Conservation (phyloP, 1,139 yeast species). For the Debaryomycetaceae sp. region DNA sequence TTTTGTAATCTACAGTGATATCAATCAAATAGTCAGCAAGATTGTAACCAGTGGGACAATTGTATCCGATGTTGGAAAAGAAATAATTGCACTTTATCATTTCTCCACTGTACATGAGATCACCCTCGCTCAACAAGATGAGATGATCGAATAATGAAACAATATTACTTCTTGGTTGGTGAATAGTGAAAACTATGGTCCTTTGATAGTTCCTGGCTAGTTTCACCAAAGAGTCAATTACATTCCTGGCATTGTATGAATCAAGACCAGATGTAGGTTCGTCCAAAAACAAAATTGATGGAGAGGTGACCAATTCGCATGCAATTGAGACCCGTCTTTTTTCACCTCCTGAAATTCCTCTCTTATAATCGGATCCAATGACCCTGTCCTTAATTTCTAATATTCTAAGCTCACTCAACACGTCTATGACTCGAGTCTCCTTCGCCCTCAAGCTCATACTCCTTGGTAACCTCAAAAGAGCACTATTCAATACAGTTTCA, state of each 20-base stretch:
- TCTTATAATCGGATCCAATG: constrained; percentile 82
- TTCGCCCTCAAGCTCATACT: constrained; percentile 72
- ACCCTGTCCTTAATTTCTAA: constrained; percentile 77
- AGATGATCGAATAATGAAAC: constrained; percentile 86
- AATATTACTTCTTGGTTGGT: constrained; percentile 96
- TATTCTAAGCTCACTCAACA: constrained; percentile 80
- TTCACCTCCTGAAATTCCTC: constrained; percentile 96
- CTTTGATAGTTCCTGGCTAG: constrained; percentile 78
- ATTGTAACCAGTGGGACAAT: constrained; percentile 86
- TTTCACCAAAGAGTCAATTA: constrained; percentile 77
- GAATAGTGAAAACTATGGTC: constrained; percentile 89
- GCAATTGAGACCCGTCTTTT: constrained; percentile 87
- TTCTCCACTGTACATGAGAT: constrained; percentile 83
- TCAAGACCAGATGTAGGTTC: constrained; percentile 96
- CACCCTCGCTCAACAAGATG: constrained; percentile 78
- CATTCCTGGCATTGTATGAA: constrained; percentile 89
- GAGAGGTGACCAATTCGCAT: constrained; percentile 84
- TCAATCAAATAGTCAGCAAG: constrained; percentile 93
- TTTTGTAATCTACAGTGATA: constrained; percentile 67
- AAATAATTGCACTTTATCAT: constrained; percentile 69
- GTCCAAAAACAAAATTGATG: constrained; percentile 74
- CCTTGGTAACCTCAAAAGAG: constrained; percentile 79
- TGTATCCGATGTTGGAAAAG: constrained; percentile 71
- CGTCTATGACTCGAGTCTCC: constrained; percentile 77
- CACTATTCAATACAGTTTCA: constrained; percentile 92